These are phyloP conservation scores for Lentinula edodes DNA, from an alignment of 768 basidiomycete species.

Conservation along the genomic window DNA sequence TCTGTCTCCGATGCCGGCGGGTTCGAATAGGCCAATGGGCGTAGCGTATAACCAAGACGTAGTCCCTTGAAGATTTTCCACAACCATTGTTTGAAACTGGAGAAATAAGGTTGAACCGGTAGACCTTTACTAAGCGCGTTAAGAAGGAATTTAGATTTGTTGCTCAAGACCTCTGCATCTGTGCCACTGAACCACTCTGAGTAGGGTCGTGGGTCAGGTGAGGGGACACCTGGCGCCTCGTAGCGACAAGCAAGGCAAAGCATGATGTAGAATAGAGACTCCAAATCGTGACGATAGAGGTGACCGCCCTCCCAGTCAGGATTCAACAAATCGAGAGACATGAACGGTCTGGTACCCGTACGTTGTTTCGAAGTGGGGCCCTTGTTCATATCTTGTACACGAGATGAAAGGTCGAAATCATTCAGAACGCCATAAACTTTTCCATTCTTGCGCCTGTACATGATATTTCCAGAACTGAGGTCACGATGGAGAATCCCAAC, in stretches of 20 bases:
- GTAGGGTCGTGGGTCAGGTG: not conserved
- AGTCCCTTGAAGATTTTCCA: not conserved
- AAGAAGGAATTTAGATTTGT: not conserved
- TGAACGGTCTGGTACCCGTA: slow-evolving; percentile 5
- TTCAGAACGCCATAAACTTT: slow-evolving; percentile 9
- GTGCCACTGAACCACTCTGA: not conserved
- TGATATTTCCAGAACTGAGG: slow-evolving; percentile 11
- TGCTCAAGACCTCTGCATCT: not conserved
- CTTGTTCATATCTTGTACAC: not conserved
- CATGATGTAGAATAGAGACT: slow-evolving; percentile 7
- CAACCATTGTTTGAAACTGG: not conserved
- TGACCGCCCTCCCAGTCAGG: not conserved
- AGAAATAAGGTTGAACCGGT: not conserved
- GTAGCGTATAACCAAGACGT: not conserved
- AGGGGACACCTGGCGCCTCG: not conserved
- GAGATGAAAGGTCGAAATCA: slow-evolving; percentile 10
- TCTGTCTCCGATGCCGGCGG: not conserved
- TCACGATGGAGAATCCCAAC: slow-evolving; percentile 11
- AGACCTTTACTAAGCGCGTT: not conserved
- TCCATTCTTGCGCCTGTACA: slow-evolving; percentile 10
- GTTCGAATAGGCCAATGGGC: not conserved
- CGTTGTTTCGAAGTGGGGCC: not conserved
- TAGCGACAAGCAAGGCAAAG: slow-evolving; percentile 3
- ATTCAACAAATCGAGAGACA: not conserved
- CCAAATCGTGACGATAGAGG: slow-evolving; percentile 6